Evolutionary conservation across 306 rosid species (phyloP).

Genomic region (Glycine soja): DNA sequence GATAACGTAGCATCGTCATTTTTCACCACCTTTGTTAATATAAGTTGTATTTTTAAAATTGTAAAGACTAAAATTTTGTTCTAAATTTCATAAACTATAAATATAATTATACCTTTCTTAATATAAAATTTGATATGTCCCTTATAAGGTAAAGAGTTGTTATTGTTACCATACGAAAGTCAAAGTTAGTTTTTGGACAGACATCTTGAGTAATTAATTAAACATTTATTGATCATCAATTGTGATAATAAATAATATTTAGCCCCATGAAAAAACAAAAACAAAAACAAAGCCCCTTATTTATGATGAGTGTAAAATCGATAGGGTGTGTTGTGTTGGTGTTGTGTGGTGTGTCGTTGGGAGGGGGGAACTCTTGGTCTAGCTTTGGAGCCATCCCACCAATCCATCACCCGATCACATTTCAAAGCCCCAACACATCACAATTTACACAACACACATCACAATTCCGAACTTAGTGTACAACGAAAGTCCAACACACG

Average conservation of each 20-base stretch:
- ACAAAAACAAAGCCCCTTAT: too few species aligned
- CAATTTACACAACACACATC: constrained; percentile 38
- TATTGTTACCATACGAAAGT: neutral
- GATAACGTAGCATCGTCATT: too few species aligned
- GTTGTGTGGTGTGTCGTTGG: constrained; percentile 42
- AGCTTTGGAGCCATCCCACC: constrained; percentile 62
- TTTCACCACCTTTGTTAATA: too few species aligned
- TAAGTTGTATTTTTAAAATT: too few species aligned
- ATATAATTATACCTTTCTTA: too few species aligned
- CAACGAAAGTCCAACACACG: constrained; percentile 48
- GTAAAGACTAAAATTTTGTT: too few species aligned
- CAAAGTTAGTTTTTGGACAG: neutral
- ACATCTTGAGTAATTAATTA: neutral
- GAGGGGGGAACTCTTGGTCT: constrained; percentile 57
- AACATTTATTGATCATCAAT: neutral
- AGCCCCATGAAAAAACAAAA: neutral
- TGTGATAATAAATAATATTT: neutral
- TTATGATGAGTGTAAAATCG: neutral
- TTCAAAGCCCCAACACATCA: constrained; percentile 31
- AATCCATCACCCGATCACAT: constrained; percentile 53
- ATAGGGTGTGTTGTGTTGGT: neutral
- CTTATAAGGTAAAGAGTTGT: neutral
- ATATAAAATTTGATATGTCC: neutral
- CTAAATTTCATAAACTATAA: too few species aligned
- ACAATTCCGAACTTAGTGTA: constrained; percentile 44